Evolutionary conservation across 2,329 filamentous ascomycete genomes (phyloP), one percentile per base, ranked within the genome.

Genomic region (Erysiphe pulchra): DNA sequence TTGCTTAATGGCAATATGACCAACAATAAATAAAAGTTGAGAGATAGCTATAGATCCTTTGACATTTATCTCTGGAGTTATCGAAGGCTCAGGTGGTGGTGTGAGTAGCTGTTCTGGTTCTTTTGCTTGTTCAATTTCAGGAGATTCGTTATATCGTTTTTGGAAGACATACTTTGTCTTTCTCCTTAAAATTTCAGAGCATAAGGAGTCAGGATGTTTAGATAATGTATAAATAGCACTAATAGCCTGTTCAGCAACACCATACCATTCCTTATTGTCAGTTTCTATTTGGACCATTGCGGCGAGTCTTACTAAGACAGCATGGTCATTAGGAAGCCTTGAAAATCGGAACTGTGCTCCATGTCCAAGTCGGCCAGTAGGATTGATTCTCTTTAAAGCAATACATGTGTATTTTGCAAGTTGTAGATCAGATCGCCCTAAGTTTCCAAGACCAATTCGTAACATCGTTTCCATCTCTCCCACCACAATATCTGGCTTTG

Each of bases 1-100:
- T 59, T 98, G 92, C 64, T 98, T 98, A 58, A 98, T 90, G 13
- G 90, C 90, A 42, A 95, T 81, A 57, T 98, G 90, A 0, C 90
- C 90, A 30, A 95, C 87, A 33, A 93, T 80, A 58, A 95, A 95
- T 0, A 98, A 68, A 1, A 98, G 70, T 56, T 95, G 90, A 0
- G 90, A 93, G 1, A 98, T 67, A 0, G 74, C 77, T 42, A 85
- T 70, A 1, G 83, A 76, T 4, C 77, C 73, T 53, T 78, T 82
- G 30, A 77, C 73, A 13, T 36, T 44, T 18, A 32, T 20, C 34
- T 44, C 42, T 14, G 42, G 32, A 16, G 18, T 36, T 18, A 12
- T 17, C 5, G 10, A 9, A 28, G 57, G 59, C 34, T 57, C 52
- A 11, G 54, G 43, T 16, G 53, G 48, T 32, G 46, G 48, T 45